These are phyloP conservation scores for Gossypium turneri DNA, from an alignment of 345 rosid genomes.

Conservation along the genomic window DNA sequence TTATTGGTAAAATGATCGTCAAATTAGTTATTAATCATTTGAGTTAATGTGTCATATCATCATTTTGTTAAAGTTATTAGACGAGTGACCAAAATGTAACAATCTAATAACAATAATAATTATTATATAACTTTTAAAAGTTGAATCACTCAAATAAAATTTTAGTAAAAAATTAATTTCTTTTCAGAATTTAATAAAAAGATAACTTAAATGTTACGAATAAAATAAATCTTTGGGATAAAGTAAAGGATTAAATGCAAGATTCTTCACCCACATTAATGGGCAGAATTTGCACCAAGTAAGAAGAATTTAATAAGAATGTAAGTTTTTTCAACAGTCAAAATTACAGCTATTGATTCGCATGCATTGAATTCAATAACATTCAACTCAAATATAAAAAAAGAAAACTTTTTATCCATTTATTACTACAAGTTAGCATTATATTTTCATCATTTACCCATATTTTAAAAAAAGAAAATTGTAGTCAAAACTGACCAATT, in stretches of 20 bases:
- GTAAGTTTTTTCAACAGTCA: background rate
- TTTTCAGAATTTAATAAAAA: too few species aligned
- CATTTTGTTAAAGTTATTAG: too few species aligned
- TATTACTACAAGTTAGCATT: background rate
- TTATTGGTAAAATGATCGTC: too few species aligned
- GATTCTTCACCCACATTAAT: background rate
- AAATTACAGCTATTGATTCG: background rate
- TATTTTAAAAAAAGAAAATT: too few species aligned
- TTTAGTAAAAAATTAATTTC: too few species aligned
- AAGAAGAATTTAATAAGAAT: background rate
- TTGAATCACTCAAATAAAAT: too few species aligned
- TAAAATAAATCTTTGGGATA: background rate
- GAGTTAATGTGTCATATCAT: too few species aligned
- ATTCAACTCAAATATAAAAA: background rate
- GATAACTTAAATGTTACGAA: too few species aligned
- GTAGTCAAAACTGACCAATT: background rate
- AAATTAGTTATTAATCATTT: too few species aligned
- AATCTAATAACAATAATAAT: too few species aligned
- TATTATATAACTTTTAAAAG: too few species aligned
- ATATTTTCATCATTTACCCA: background rate
- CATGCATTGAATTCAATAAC: background rate
- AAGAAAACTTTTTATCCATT: background rate
- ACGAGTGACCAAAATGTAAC: too few species aligned
- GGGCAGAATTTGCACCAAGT: background rate
- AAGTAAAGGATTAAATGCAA: background rate